A percentile compares a stretch with the other conserved stretches of the same genome.
phyloP scores from a whole-genome alignment of 192 early-diverging fungal species.

The Podila epigama region DNA sequence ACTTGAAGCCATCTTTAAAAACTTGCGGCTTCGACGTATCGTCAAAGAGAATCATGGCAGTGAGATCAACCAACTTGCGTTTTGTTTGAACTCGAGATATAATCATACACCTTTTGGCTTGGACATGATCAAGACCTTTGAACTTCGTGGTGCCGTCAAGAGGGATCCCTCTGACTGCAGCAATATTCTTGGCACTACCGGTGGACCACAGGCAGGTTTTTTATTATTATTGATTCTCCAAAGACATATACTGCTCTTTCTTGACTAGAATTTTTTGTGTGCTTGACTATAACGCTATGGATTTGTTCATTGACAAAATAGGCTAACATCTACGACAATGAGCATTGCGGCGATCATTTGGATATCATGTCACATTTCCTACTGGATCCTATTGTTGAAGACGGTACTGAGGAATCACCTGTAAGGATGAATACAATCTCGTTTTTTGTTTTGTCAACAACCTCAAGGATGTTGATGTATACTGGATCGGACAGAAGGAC shows the following conservation, averaged over 20 bases:
- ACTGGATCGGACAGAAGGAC: background rate
- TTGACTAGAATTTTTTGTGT: background rate
- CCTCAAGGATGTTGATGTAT: background rate
- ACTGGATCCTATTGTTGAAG: conserved; percentile 49
- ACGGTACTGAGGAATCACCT: conserved; percentile 39
- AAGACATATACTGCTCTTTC: too few relatives aligned
- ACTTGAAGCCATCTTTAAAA: conserved; percentile 68
- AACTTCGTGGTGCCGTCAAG: conserved; percentile 73
- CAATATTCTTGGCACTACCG: conserved; percentile 78
- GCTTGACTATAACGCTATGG: background rate
- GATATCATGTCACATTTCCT: conserved; percentile 94
- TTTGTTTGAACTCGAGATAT: conserved; percentile 74
- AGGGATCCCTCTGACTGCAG: conserved; percentile 71
- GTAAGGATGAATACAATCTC: conserved; percentile 8
- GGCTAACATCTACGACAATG: conserved; percentile 91
- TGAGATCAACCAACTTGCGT: conserved; percentile 75
- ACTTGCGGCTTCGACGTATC: conserved; percentile 83
- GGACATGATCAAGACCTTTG: conserved; percentile 68
- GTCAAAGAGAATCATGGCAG: conserved; percentile 90
- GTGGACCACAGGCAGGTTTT: conserved; percentile 66
- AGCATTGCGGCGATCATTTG: conserved; percentile 92
- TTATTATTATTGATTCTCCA: background rate
- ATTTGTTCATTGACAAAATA: conserved; percentile 24
- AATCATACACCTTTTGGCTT: conserved; percentile 58
- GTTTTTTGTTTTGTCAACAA: too few relatives aligned